Base-by-base conservation (phyloP, 1,139 yeast species). In the Spencermartinsiella ligniputridi region DNA sequence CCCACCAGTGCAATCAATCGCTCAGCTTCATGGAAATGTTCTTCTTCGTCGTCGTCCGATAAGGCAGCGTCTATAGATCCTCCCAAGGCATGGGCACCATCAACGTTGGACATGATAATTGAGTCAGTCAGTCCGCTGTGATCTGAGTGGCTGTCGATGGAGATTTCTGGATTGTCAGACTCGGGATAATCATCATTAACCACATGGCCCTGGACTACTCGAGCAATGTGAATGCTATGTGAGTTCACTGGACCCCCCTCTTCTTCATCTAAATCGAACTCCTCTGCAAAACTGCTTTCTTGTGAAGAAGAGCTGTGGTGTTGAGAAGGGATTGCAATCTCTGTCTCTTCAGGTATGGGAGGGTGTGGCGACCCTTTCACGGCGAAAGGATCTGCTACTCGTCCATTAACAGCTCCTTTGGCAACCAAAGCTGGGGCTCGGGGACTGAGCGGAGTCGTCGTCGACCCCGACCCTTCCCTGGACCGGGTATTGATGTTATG, bases 161-260 rank as follows among this genome's bases (percentile, higher is more conserved):
- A 27, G 13, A 6, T 5, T 16, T 57, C 63, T 20, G 52, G 53
- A 13, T 58, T 51, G 3, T 57, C 55, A 13, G 57, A 47, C 3
- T 60, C 64, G 17, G 65, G 72, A 54, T 79, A 81, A 58, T 85
- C 94, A 61, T 89, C 97, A 58, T 87, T 95, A 29, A 94, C 95
- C 56, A 94, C 97, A 62, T 94, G 98, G 42, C 99, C 99, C 62
- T 90, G 86, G 37, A 94, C 92, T 41, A 94, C 83, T 66, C 98
- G 78, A 5, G 97, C 98, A 13, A 97, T 90, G 67, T 90, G 97
- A 61, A 94, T 79, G 55, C 92, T 96, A 37, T 86, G 81, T 4
- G 83, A 75, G 43, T 78, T 69, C 45, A 84, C 82, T 49, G 83
- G 78, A 53, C 80, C 79, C 53, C 81, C 87, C 44, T 69, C 76